phyloP scores from a whole-genome alignment of 2,329 filamentous ascomycete genomes.

The Trichoderma breve region DNA sequence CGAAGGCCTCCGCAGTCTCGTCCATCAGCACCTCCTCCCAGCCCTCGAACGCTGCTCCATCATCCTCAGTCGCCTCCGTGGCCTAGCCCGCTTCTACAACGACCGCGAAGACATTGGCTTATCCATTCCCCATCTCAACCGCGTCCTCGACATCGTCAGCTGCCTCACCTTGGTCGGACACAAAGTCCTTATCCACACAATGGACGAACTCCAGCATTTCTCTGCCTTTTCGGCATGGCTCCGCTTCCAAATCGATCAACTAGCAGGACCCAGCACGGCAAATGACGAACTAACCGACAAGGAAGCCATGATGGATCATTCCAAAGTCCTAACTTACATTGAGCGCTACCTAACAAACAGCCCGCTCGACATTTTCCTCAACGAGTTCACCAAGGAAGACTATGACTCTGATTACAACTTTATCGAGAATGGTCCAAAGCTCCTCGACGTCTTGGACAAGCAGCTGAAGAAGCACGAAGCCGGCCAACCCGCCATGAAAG shows the following conservation, averaged over 20 bases:
- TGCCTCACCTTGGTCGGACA: slow-evolving; percentile 75
- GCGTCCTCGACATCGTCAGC: slow-evolving; percentile 67
- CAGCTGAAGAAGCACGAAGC: slow-evolving; percentile 48
- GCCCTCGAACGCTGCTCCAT: slow-evolving; percentile 80
- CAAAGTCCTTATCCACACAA: slow-evolving; percentile 66
- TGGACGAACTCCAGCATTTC: slow-evolving; percentile 78
- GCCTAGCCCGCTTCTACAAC: slow-evolving; percentile 78
- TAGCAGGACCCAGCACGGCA: slow-evolving; percentile 60
- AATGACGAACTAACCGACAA: slow-evolving; percentile 74
- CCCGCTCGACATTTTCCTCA: slow-evolving; percentile 58
- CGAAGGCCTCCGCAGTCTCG: slow-evolving; percentile 69
- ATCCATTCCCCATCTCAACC: slow-evolving; percentile 59
- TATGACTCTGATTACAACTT: slow-evolving; percentile 47
- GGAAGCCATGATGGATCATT: slow-evolving; percentile 71
- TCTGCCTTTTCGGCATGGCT: slow-evolving; percentile 79
- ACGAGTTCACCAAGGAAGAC: slow-evolving; percentile 48
- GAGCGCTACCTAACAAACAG: slow-evolving; percentile 66
- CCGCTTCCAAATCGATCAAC: slow-evolving; percentile 74
- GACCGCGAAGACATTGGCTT: slow-evolving; percentile 65
- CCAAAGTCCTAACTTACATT: slow-evolving; percentile 74
- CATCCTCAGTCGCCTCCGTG: slow-evolving; percentile 77
- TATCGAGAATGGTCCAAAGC: slow-evolving; percentile 43
- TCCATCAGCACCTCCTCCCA: slow-evolving; percentile 86
- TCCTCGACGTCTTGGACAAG: slow-evolving; percentile 50
- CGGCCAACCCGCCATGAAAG: slow-evolving; percentile 47